These are phyloP conservation scores for Penicillium concentricum DNA, from an alignment of 2,329 filamentous ascomycete genomes.

Conservation along the genomic window DNA sequence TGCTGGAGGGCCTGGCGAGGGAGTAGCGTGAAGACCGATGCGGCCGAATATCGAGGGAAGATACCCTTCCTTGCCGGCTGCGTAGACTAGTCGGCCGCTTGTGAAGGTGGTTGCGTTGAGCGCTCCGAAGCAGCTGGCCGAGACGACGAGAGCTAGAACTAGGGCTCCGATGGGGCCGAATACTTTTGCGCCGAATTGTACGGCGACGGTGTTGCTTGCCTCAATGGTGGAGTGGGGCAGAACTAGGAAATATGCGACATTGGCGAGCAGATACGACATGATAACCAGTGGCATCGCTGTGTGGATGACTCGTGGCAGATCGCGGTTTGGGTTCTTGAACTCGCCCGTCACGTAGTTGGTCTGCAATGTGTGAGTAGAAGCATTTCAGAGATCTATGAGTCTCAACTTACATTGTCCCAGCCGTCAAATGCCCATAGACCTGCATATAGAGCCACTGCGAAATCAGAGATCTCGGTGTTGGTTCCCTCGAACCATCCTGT, in stretches of 20 bases:
- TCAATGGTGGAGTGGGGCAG: slow-evolving; percentile 78
- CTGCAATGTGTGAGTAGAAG: slow-evolving; percentile 34
- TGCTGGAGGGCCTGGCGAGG: slow-evolving; percentile 21
- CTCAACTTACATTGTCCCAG: slow-evolving; percentile 84
- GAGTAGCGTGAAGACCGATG: slow-evolving; percentile 63
- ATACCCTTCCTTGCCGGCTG: slow-evolving; percentile 92
- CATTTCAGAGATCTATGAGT: background rate
- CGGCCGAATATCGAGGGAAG: slow-evolving; percentile 79
- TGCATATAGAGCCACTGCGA: slow-evolving; percentile 92
- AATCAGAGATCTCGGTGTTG: slow-evolving; percentile 73
- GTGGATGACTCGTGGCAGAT: slow-evolving; percentile 92
- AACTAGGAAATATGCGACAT: slow-evolving; percentile 91
- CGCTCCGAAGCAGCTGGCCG: slow-evolving; percentile 88
- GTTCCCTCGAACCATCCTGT: slow-evolving; percentile 87
- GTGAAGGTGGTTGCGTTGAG: slow-evolving; percentile 95
- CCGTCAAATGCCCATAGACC: slow-evolving; percentile 98
- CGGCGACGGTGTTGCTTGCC: slow-evolving; percentile 89
- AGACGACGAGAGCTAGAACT: slow-evolving; percentile 82
- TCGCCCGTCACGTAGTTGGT: slow-evolving; percentile 98
- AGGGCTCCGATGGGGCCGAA: slow-evolving; percentile 82
- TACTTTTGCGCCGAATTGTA: slow-evolving; percentile 86
- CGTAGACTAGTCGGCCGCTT: slow-evolving; percentile 86
- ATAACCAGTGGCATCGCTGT: slow-evolving; percentile 96
- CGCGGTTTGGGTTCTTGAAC: slow-evolving; percentile 85
- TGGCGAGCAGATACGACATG: slow-evolving; percentile 82